phyloP scores from a whole-genome alignment of 2,329 filamentous ascomycete species.

The Domatiomyces catenatus region DNA sequence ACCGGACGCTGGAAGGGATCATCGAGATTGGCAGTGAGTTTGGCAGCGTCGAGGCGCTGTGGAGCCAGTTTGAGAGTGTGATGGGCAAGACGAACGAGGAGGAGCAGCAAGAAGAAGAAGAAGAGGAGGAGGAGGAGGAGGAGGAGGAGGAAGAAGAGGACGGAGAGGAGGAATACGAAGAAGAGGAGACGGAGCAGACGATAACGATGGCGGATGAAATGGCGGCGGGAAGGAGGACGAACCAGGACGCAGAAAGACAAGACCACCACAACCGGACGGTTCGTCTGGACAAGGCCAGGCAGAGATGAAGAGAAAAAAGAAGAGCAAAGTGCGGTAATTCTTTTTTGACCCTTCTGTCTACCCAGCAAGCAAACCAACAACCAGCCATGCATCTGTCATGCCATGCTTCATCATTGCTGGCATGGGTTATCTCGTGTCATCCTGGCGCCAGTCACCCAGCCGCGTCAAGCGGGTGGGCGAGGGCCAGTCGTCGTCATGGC shows the following conservation, averaged over 20 bases:
- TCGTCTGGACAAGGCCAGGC: not conserved
- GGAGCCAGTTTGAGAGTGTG: constrained; percentile 93
- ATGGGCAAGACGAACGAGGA: constrained; percentile 55
- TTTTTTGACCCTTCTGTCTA: not conserved
- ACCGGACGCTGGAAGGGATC: constrained; percentile 78
- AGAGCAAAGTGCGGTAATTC: not conserved
- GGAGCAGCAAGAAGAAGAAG: constrained; percentile 18
- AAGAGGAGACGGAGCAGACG: constrained; percentile 1
- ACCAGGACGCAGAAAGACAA: not conserved
- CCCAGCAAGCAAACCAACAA: not conserved
- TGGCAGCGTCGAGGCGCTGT: constrained; percentile 86
- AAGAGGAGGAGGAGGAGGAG: constrained; percentile 1
- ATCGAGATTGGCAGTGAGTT: constrained; percentile 95
- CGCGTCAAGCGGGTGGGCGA: not conserved
- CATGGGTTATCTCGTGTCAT: not conserved
- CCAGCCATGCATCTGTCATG: not conserved
- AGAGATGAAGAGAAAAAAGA: not conserved
- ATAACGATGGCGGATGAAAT: constrained; percentile 1
- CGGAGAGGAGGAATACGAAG: constrained; percentile 1
- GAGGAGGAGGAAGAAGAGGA: constrained; percentile 2
- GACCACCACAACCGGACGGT: not conserved
- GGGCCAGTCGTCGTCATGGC: not conserved
- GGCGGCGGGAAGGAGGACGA: not conserved
- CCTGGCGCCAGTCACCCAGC: not conserved
- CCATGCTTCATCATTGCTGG: not conserved